Conservation (phyloP, 2,329 filamentous ascomycete genomes). For the Hortaea werneckii region DNA sequence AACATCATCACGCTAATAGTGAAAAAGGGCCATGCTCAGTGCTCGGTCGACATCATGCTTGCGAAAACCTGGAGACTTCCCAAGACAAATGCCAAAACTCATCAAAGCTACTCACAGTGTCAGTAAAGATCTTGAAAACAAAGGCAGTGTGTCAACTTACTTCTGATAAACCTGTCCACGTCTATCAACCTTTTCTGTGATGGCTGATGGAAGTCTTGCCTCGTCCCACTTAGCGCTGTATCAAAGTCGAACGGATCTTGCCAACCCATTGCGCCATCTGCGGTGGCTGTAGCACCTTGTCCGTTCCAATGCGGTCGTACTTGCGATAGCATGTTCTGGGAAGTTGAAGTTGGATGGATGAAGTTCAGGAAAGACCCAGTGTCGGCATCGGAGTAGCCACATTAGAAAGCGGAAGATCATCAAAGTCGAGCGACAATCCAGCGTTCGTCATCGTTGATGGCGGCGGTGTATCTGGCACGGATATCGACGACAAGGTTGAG, state of each 20-base stretch:
- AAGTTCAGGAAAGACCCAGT: conserved; percentile 22
- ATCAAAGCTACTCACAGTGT: conserved; percentile 18
- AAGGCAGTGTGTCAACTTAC: conserved; percentile 21
- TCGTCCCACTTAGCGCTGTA: neutral
- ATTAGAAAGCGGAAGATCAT: conserved; percentile 5
- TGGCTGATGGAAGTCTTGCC: conserved; percentile 25
- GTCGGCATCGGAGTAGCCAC: conserved; percentile 14
- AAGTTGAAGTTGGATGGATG: conserved; percentile 10
- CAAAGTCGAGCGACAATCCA: neutral
- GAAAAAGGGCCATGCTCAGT: conserved; percentile 14
- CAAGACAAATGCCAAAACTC: conserved; percentile 32
- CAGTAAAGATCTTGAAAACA: conserved; percentile 2
- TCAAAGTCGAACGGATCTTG: neutral
- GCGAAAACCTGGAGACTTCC: conserved; percentile 35
- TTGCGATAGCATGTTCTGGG: conserved; percentile 2
- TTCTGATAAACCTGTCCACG: conserved; percentile 33
- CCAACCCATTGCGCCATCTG: neutral
- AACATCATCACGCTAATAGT: no score
- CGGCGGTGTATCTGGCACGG: neutral
- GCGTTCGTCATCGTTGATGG: conserved; percentile 5
- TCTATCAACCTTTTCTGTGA: conserved; percentile 24
- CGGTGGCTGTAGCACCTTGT: neutral
- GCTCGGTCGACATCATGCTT: conserved; percentile 34
- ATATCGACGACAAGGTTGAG: neutral
- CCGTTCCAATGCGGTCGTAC: neutral